These are phyloP conservation scores for Syzygium jambos DNA, from an alignment of 345 rosid species.

Conservation along the genomic window DNA sequence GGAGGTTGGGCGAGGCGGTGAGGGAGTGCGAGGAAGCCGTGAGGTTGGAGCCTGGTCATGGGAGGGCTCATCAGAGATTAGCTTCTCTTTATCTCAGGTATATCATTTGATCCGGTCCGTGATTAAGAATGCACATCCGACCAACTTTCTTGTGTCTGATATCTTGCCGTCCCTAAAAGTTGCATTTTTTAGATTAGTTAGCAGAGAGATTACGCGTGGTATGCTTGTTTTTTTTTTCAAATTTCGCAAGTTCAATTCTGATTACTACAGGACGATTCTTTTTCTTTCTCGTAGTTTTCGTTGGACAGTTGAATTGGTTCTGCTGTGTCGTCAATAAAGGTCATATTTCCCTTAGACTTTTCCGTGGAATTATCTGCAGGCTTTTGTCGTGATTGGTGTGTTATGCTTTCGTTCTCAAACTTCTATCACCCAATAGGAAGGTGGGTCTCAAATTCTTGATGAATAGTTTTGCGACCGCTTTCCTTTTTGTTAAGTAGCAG, in stretches of 20 bases:
- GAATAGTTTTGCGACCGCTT: neutral
- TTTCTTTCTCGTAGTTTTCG: neutral
- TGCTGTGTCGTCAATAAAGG: too few relatives aligned
- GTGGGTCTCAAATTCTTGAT: neutral
- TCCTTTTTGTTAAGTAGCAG: too few relatives aligned
- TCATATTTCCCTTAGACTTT: neutral
- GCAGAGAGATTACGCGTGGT: too few relatives aligned
- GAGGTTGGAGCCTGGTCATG: conserved; percentile 57
- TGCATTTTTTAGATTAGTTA: too few relatives aligned
- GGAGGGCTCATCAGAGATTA: conserved; percentile 76
- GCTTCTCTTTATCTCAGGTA: conserved; percentile 81
- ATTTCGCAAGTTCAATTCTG: neutral
- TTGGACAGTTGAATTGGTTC: too few relatives aligned
- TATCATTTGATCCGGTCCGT: neutral
- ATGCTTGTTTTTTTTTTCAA: neutral
- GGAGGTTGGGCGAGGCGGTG: conserved; percentile 69
- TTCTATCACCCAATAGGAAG: neutral
- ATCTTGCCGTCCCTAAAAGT: neutral
- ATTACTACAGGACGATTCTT: neutral
- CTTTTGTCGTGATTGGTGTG: neutral
- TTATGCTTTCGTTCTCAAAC: neutral
- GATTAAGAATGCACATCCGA: neutral
- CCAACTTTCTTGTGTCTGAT: neutral
- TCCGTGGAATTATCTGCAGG: neutral
- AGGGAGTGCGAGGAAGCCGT: conserved; percentile 87